Evolutionary conservation across 768 basidiomycete genomes (phyloP), one percentile per base, ranked within the genome.

Genomic region (Phaeotremella skinneri): DNA sequence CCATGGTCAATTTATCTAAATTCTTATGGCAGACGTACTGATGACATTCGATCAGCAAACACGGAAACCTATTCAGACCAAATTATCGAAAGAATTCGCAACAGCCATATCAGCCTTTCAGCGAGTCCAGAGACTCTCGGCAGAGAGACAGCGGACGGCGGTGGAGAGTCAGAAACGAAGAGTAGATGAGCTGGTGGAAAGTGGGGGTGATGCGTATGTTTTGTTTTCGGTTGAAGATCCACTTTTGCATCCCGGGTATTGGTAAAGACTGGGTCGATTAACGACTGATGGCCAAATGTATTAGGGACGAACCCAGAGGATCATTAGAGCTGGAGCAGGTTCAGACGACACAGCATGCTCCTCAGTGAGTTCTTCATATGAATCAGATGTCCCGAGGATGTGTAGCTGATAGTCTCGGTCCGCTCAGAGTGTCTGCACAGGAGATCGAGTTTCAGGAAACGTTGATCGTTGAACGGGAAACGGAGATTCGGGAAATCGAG

Each of bases 361-460:
- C 69, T 48, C 59, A 66, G 67, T 72, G 56, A 47, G 67, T 67
- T 26, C 6, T 55, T 29, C 6, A 49, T 30, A 21, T 41, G 23
- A n/a, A 21, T n/a, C 26, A 56, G 26, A 21, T 27, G n/a, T 50
- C 43, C 47, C 59, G 4, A 37, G 20, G 13, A 47, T 43, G 39
- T 11, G 39, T 14, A 11, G 49, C 4, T 30, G 26, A 16, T 30
- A 16, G 30, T 21, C 13, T 20, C 4, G 39, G 21, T 21, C 11
- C 16, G 7, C 21, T 37, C 52, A 74, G 70, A 59, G 73, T 77
- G 9, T 64, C 76, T 7, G 54, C 71, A 0, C 76, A 77, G 47
- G 94, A 97, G 77, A 83, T 98, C 23, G 90, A 90, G 14, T 93
- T 93, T 74, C 96, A 98, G 76, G 94, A 99, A 74, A 89, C 90